phyloP scores from a whole-genome alignment of 768 basidiomycete species.

The Russula vinacea region DNA sequence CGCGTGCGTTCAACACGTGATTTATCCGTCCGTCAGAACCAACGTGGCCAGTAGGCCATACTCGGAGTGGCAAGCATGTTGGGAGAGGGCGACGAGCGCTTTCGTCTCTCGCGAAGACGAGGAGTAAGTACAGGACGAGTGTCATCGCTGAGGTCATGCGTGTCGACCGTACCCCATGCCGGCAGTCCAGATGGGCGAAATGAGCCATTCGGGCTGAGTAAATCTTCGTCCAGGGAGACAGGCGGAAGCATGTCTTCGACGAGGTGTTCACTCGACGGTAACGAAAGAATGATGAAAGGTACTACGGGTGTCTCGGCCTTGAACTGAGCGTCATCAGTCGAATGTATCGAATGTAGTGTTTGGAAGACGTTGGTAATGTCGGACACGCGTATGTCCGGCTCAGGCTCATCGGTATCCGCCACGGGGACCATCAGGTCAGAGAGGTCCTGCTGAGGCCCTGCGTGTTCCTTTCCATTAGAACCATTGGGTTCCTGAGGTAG shows the following conservation, averaged over 20 bases:
- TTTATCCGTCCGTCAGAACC: slow-evolving; percentile 8
- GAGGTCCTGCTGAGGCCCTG: neutral
- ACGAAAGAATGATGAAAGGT: slow-evolving; percentile 22
- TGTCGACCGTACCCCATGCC: neutral
- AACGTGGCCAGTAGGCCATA: slow-evolving; percentile 21
- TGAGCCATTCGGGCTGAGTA: slow-evolving; percentile 22
- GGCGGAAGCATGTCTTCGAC: neutral
- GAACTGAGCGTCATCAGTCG: slow-evolving; percentile 3
- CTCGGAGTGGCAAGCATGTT: neutral
- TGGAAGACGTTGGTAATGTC: neutral
- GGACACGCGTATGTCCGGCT: neutral
- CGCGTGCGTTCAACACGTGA: neutral
- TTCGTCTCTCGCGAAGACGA: slow-evolving; percentile 19
- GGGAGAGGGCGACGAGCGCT: neutral
- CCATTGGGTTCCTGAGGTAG: neutral
- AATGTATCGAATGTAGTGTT: slow-evolving; percentile 3
- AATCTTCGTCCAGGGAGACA: slow-evolving; percentile 6
- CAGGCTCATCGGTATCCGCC: neutral
- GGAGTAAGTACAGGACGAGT: slow-evolving; percentile 14
- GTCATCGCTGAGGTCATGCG: neutral
- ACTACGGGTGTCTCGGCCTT: slow-evolving; percentile 4
- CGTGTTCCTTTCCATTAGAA: neutral
- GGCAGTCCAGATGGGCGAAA: slow-evolving; percentile 9
- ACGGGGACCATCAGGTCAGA: neutral
- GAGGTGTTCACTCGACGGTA: slow-evolving; percentile 16